Evolutionary conservation across 2,329 filamentous ascomycete genomes (phyloP), one percentile per base, ranked within the genome.

Genomic region (Teratosphaeria gauchensis): DNA sequence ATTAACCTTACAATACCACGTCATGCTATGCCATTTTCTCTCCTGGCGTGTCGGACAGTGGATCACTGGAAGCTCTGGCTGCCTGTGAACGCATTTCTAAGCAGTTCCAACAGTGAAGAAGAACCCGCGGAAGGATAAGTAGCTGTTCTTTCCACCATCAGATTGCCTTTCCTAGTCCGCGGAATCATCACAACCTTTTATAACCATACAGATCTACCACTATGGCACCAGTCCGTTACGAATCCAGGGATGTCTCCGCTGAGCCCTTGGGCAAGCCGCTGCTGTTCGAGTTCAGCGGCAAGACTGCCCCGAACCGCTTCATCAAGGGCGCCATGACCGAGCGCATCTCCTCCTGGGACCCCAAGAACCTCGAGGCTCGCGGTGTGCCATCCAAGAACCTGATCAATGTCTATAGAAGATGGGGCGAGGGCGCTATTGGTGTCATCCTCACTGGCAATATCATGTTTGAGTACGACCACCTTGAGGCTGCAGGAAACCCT

Each of bases 281-380:
- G 54, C 64, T 74, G 33, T 78, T 77, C 61, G 71, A 71, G 16
- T 78, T 78, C 63, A 80, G 79, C 51, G 77, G 79, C 56, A 77
- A 75, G 58, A 80, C 78, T 1, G 84, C 84, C 1, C 80, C 79
- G 51, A 88, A 88, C 68, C 77, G 84, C n/a, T 84, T 87, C 66
- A 70, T 87, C 63, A 88, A 88, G 71, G 83, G 76, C 5, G 81
- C 86, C 51, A 87, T 88, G 85, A 82, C 82, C 1, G 86, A 89
- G 69, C 75, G 79, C 7, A 73, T 87, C 14, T 82, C 83, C 0
- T 83, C 80, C 4, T 88, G 83, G 82, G 77, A 82, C 59, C 74
- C 79, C 6, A 77, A 77, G 28, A 76, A 82, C 58, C 64, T 81
- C 8, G 71, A 78, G 24, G 76, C 76, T 3, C 78, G 85, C 51